A percentile compares a stretch with the other conserved stretches of the same genome.
Evolutionary conservation across 2,329 filamentous ascomycete genomes (phyloP).

Genomic region (Cercospora janseana): DNA sequence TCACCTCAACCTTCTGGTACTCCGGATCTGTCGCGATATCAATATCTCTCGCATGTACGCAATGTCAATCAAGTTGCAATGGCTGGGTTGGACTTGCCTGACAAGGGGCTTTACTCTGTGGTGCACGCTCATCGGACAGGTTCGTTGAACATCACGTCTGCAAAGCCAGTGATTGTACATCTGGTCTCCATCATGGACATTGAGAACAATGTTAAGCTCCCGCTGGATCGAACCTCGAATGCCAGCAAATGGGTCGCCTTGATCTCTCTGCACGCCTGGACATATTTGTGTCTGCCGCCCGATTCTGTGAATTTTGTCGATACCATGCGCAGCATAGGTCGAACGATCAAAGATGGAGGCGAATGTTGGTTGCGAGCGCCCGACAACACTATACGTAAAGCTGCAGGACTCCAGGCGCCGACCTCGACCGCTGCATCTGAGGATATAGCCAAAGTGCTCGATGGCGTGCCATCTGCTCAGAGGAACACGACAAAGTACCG

Average conservation of each 20-base stretch:
- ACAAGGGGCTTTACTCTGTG: background rate
- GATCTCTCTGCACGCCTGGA: background rate
- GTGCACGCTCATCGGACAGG: background rate
- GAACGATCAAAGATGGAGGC: background rate
- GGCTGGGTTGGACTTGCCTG: background rate
- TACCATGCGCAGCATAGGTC: constrained; percentile 1
- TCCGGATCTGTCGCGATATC: background rate
- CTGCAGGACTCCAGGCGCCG: background rate
- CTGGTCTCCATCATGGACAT: background rate
- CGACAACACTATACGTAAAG: background rate
- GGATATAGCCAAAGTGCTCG: background rate
- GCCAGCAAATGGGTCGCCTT: background rate
- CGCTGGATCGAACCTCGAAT: background rate
- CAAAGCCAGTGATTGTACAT: background rate
- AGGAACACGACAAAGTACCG: background rate
- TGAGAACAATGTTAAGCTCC: background rate
- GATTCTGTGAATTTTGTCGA: constrained; percentile 6
- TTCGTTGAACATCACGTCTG: background rate
- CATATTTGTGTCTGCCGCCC: background rate
- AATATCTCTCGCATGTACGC: background rate
- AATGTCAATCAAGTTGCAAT: background rate
- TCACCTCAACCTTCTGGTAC: background rate
- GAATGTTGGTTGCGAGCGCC: constrained; percentile 12
- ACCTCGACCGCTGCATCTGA: background rate
- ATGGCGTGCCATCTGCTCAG: background rate